Conservation (phyloP, 23 red algal species). For the Gracilaria gracilis region DNA sequence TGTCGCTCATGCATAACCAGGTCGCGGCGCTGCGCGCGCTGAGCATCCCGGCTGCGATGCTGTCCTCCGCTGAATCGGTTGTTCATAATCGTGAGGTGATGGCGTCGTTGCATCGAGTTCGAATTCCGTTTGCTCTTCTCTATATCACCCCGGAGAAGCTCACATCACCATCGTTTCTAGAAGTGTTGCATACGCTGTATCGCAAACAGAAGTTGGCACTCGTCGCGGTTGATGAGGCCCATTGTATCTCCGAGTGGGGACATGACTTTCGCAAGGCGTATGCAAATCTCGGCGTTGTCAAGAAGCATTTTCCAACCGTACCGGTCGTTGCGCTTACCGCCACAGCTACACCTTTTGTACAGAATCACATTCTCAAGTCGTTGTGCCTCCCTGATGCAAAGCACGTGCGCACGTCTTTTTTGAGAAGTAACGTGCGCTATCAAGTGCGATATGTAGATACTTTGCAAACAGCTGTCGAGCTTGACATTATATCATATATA, state of each 20-base stretch:
- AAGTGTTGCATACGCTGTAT: conserved; percentile 55
- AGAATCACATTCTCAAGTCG: conserved; percentile 59
- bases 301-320: conserved; percentile 56
- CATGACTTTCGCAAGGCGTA: conserved; percentile 95
- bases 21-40: conserved; percentile 55
- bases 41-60: conserved; percentile 64
- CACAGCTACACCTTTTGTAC: conserved; percentile 74
- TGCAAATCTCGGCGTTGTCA: conserved; percentile 62
- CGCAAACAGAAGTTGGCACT: conserved; percentile 48
- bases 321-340: conserved; percentile 92
- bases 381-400: conserved; percentile 52
- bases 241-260: conserved; percentile 93
- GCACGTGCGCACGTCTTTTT: conserved; percentile 77
- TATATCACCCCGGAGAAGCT: conserved; percentile 93
- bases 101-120: conserved; percentile 14
- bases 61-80: conserved; percentile 60
- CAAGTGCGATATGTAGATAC: conserved; percentile 68
- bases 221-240: conserved; percentile 91
- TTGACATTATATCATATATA: conserved; percentile 40
- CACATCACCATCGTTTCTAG: conserved; percentile 45
- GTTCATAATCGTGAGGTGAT: conserved; percentile 39
- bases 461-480: conserved; percentile 39
- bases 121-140: conserved; percentile 62
- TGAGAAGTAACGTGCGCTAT: conserved; percentile 79
- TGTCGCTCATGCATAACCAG: conserved; percentile 94